Percentiles rank a stretch among this genome's conserved stretches.
These are phyloP conservation scores for Xylaria sp. DNA, from an alignment of 2,329 filamentous ascomycete genomes.

Conservation along the genomic window DNA sequence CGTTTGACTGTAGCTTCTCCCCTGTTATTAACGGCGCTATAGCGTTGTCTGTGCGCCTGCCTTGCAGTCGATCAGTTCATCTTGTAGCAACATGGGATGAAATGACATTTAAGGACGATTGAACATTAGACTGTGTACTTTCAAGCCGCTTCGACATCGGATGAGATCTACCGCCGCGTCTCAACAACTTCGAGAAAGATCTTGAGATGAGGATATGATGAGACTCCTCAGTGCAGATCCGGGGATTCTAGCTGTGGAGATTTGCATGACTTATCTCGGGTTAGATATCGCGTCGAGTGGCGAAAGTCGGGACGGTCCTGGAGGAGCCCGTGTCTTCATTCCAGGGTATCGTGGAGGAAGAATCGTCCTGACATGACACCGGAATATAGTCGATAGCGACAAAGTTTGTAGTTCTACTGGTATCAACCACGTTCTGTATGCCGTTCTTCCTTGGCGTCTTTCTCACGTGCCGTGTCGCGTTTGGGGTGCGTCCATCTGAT, in stretches of 20 bases:
- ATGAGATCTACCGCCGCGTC: constrained; percentile 31
- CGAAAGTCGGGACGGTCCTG: constrained; percentile 13
- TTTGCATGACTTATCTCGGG: constrained; percentile 23
- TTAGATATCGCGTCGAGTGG: constrained; percentile 8
- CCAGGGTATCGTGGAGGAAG: not conserved
- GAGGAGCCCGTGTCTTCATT: constrained; percentile 14
- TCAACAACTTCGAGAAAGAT: constrained; percentile 28
- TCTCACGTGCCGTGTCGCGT: constrained; percentile 28
- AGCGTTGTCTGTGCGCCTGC: constrained; percentile 11
- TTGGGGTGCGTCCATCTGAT: constrained; percentile 30
- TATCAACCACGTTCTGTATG: not conserved
- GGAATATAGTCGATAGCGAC: not conserved
- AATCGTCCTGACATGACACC: not conserved
- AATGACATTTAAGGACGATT: constrained; percentile 8
- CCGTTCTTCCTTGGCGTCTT: not conserved
- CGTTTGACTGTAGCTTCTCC: not conserved
- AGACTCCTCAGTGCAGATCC: constrained; percentile 22
- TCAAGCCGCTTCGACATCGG: constrained; percentile 24
- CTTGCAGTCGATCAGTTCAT: constrained; percentile 21
- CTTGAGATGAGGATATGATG: constrained; percentile 13
- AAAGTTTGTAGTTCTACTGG: not conserved
- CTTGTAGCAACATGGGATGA: constrained; percentile 19
- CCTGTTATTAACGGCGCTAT: not conserved
- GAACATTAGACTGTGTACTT: not conserved
- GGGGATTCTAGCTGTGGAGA: not conserved